A percentile compares a stretch with the other conserved stretches of the same genome.
Conservation (phyloP, 352 stramenopile species). For the Phytophthora sojae region DNA sequence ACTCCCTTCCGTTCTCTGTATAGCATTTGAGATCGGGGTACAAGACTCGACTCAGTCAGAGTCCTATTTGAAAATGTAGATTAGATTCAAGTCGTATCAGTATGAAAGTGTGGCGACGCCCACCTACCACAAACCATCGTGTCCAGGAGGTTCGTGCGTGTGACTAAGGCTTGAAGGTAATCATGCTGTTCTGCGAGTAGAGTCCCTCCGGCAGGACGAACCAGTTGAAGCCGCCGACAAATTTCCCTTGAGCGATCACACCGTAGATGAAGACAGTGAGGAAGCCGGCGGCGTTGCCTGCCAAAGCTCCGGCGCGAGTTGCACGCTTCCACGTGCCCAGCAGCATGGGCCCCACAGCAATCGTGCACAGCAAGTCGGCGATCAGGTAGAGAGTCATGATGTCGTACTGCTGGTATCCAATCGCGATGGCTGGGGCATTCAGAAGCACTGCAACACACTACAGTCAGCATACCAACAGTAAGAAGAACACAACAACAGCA, state of each 20-base stretch:
- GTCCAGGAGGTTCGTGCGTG: background rate
- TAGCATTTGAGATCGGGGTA: background rate
- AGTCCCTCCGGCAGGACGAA: conserved; percentile 67
- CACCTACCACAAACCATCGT: background rate
- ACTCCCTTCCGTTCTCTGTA: no score
- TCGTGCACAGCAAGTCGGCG: conserved; percentile 69
- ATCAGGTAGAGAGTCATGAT: conserved; percentile 76
- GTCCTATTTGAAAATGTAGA: no score
- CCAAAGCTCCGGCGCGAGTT: conserved; percentile 44
- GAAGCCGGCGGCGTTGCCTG: conserved; percentile 53
- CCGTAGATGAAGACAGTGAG: conserved; percentile 69
- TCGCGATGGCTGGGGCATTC: conserved; percentile 65
- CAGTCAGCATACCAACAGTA: background rate
- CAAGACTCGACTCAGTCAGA: no score
- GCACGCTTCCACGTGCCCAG: conserved; percentile 57
- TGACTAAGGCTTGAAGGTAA: conserved; percentile 49
- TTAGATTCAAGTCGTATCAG: background rate
- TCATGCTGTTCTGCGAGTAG: conserved; percentile 70
- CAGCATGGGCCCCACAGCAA: conserved; percentile 67
- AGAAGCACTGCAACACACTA: conserved; percentile 43
- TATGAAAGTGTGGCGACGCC: background rate
- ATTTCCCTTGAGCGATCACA: conserved; percentile 53
- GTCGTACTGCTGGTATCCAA: conserved; percentile 63
- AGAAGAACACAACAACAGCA: background rate
- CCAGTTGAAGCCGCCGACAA: conserved; percentile 71